Conservation (phyloP, 257 asterid species). For the Henckelia pumila region DNA sequence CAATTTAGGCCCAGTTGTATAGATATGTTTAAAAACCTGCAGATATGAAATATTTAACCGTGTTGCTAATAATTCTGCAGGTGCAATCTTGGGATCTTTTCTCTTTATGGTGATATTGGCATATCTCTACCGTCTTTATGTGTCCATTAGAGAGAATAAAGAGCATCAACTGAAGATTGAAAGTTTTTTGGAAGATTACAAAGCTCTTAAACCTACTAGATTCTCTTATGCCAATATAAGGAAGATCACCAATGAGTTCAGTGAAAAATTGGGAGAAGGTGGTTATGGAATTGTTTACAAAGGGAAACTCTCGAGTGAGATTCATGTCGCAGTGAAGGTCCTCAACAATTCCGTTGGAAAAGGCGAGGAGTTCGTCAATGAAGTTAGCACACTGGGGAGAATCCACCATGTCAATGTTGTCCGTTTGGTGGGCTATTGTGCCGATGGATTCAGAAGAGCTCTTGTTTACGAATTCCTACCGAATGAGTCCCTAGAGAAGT, state of each 20-base stretch:
- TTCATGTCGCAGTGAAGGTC: slow-evolving; percentile 31
- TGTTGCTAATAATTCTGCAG: neutral
- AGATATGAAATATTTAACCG: too few species aligned
- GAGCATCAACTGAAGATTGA: slow-evolving; percentile 37
- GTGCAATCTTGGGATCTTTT: slow-evolving; percentile 22
- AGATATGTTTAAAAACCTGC: neutral
- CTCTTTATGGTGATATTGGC: slow-evolving; percentile 10
- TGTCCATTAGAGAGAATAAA: slow-evolving; percentile 11
- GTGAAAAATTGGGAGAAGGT: slow-evolving; percentile 33
- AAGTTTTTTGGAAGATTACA: slow-evolving; percentile 34
- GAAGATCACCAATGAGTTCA: slow-evolving; percentile 34
- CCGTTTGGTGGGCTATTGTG: slow-evolving; percentile 35
- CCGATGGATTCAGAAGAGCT: slow-evolving; percentile 33
- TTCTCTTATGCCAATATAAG: slow-evolving; percentile 41
- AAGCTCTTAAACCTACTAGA: slow-evolving; percentile 38
- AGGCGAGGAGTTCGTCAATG: slow-evolving; percentile 35
- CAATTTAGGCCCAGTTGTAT: too few species aligned
- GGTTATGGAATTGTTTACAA: slow-evolving; percentile 34
- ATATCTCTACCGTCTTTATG: slow-evolving; percentile 12
- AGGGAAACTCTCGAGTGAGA: slow-evolving; percentile 30
- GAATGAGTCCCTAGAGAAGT: slow-evolving; percentile 30
- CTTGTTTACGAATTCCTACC: slow-evolving; percentile 32
- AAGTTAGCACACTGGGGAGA: slow-evolving; percentile 29
- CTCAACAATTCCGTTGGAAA: slow-evolving; percentile 21
- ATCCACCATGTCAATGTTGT: slow-evolving; percentile 35